Evolutionary conservation across 2,329 filamentous ascomycete species (phyloP).

Genomic region (Phaeosphaeria sp.): DNA sequence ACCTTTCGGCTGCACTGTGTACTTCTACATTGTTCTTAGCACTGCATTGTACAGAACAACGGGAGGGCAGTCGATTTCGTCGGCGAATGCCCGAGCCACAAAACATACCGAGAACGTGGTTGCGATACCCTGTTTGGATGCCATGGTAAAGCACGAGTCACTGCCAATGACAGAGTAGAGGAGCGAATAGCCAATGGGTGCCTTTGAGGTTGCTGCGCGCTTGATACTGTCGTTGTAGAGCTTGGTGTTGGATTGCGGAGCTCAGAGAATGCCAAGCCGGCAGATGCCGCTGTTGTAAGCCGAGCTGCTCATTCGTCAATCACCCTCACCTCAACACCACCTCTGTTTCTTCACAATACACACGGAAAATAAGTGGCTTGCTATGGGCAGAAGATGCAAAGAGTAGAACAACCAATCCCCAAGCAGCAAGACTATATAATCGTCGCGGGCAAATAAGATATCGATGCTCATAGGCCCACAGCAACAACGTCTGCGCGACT

Average conservation of each 20-base stretch:
- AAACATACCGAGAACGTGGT: constrained; percentile 35
- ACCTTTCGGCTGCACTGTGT: constrained; percentile 88
- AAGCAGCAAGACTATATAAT: no score
- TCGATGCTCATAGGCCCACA: no score
- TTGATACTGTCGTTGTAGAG: constrained; percentile 24
- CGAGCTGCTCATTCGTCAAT: not conserved
- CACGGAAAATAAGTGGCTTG: not conserved
- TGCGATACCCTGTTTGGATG: constrained; percentile 39
- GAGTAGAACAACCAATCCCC: no score
- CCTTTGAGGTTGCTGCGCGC: constrained; percentile 20
- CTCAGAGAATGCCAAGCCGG: constrained; percentile 33
- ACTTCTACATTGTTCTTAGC: constrained; percentile 71
- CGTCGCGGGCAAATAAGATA: no score
- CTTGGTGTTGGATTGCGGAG: constrained; percentile 32
- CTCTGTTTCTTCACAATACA: not conserved
- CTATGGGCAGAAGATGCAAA: not conserved
- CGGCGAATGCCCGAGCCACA: constrained; percentile 1
- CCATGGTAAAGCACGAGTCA: constrained; percentile 32
- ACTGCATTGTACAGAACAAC: not conserved
- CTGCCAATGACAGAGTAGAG: constrained; percentile 18
- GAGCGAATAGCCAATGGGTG: constrained; percentile 33
- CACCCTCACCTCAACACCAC: not conserved
- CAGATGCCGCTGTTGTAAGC: constrained; percentile 14
- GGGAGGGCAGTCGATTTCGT: constrained; percentile 13
- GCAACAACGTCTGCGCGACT: no score